Base-by-base conservation (phyloP, 208 protist genomes). In the Wallacemonas sp. region DNA sequence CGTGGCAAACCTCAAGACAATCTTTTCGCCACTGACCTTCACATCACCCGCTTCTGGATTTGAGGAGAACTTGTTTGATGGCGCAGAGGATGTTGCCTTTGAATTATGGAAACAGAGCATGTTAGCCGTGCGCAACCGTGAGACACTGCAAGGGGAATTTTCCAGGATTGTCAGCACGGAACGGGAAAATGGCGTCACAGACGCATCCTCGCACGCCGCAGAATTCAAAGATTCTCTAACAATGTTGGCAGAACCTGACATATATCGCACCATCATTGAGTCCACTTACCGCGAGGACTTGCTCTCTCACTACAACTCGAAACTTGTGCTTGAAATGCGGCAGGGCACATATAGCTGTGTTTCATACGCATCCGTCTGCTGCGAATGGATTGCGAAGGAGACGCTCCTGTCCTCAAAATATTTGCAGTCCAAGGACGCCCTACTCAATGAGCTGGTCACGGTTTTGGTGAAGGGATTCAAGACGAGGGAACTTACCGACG, bases 221-320 rank as follows among this genome's bases (percentile, higher is more conserved):
- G 74, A 81, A 39, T 65, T 85, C 23, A 81, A 79, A 56, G 75
- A 81, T 24, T 70, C 77, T 6, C 48, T 85, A 19, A 70, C 69
- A 12, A 81, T 85, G 68, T 66, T 85, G 1, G 68, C 72, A 6
- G 71, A 81, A 32, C 61, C 44, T n/a, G 72, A 48, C 5, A 65
- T 74, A n/a, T 85, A 85, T 47, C 43, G 48, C 21, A 65, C 12
- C 21, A 62, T 85, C 5, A 49, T 85, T 6, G 80, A 85, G 58
- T 36, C 32, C 1, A 61, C 62, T 26, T 85, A 81, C 61, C 57
- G 76, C 23, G 38, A 52, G 2, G 65, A 81, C 41, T 72, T 81
- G 68, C 57, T 66, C n/a, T 41, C 48, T 32, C 68, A 72, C 52
- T 81, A 68, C 61, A 12, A 29, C 30, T 8, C 6, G 6, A 29